A percentile compares a stretch with the other conserved stretches of the same genome.
Conservation (phyloP, 140 eudicot genomes). For the Flaveria floridana region DNA sequence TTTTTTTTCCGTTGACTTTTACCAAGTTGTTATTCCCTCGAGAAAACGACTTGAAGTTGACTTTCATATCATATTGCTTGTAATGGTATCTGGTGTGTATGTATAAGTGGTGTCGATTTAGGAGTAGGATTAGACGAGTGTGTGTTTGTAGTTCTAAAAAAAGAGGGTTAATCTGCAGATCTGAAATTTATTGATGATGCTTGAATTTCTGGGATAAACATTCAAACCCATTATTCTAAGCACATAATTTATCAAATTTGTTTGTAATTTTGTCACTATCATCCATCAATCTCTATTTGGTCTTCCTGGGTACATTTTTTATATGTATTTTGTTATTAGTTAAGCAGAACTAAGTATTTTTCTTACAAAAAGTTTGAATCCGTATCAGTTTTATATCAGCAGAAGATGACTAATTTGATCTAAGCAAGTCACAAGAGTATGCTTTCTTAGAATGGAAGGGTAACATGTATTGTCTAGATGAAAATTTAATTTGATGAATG, state of each 20-base stretch:
- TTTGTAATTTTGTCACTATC: background rate
- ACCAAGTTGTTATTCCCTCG: background rate
- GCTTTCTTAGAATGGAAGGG: background rate
- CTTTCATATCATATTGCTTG: background rate
- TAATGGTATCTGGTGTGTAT: too few species aligned
- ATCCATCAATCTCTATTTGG: background rate
- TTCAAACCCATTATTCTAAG: background rate
- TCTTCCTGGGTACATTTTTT: background rate
- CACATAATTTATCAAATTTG: background rate
- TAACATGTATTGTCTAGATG: background rate
- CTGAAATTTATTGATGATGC: background rate
- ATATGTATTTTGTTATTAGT: background rate
- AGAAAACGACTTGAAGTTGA: slow-evolving; percentile 28
- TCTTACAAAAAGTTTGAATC: background rate
- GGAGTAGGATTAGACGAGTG: too few species aligned
- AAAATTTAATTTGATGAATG: background rate
- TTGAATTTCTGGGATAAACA: slow-evolving; percentile 17
- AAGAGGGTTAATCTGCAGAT: slow-evolving; percentile 13
- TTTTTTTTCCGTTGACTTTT: background rate
- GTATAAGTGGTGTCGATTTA: too few species aligned
- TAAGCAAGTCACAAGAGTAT: background rate
- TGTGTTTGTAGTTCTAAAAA: too few species aligned
- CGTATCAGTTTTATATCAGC: background rate
- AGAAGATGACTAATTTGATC: background rate
- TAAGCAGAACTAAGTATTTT: background rate